phyloP scores from a whole-genome alignment of 225 moss, liverwort and hornwort genomes.

The Climacium dendroides region DNA sequence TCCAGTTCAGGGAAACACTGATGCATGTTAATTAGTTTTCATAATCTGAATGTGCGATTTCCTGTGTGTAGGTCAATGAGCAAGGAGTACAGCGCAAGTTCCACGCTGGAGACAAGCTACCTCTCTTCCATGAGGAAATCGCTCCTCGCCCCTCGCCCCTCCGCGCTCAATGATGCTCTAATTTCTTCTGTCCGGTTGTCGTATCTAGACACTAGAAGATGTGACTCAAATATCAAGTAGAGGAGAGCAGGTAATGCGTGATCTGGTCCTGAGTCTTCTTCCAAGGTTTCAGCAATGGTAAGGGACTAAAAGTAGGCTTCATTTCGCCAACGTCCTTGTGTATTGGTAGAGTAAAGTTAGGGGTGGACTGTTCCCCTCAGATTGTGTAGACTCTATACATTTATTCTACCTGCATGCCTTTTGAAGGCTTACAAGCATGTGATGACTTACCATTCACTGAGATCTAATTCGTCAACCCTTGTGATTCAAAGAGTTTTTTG shows the following conservation, averaged over 20 bases:
- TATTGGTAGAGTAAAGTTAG: not conserved
- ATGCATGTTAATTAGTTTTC: not conserved
- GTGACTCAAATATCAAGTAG: not conserved
- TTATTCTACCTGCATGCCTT: not conserved
- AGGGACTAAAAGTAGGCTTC: not conserved
- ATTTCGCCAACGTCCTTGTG: not conserved
- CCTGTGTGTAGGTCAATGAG: constrained; percentile 48
- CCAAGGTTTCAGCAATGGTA: not conserved
- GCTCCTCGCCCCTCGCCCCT: constrained; percentile 27
- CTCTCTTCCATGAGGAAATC: constrained; percentile 88
- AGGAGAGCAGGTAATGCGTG: not conserved
- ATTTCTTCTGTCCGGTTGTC: not conserved
- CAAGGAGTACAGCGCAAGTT: constrained; percentile 80
- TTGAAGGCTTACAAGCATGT: not conserved
- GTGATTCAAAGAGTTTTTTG: not conserved
- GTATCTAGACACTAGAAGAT: not conserved
- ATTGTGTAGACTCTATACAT: not conserved
- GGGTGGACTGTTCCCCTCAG: not conserved
- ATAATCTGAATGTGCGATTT: not conserved
- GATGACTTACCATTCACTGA: not conserved
- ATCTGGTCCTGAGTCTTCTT: not conserved
- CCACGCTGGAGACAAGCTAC: constrained; percentile 79
- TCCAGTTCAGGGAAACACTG: not conserved
- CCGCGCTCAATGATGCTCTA: not conserved
- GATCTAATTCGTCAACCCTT: not conserved